Evolutionary conservation across 176 grass and related monocot species (phyloP), one percentile per base, ranked within the genome.

Genomic region (Hsuehochloa calcarea): DNA sequence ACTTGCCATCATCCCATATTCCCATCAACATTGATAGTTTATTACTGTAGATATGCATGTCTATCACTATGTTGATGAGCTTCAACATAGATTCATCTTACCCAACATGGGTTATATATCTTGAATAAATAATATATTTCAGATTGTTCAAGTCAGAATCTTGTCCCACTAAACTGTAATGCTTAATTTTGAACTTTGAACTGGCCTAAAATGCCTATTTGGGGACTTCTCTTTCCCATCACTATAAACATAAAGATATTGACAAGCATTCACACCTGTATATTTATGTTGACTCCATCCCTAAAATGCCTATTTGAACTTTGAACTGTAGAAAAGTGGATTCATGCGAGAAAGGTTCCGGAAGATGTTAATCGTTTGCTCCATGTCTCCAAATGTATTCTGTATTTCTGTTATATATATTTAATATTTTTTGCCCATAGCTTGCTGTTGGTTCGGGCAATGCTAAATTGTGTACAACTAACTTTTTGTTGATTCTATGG

Each of bases 61-160:
- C 40, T 77, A 12, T 45, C 44, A 45, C 44, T 45, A 55, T 45
- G 75, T 72, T 11, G 12, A 16, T 50, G 14, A 50, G 26, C 54
- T 22, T 78, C 45, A 34, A 79, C 37, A 44, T 55, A 61, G 20
- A 55, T 69, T 77, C 44, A 20, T 76, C 41, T 79, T 63, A 65
- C 50, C 31, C 45, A 49, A 38, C 51, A 49, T 65, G 11, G 27
- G 27, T 84, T 83, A 43, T 23, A 41, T 55, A 50, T 56, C 20
- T 55, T 79, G 45, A 70, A 27, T 73, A 71, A 40, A 45, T 29
- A 45, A 22, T 55, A 80, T 79, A 74, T 72, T 84, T 63, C 19
- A 79, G 9, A 73, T 88, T 84, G 15, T 59, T 85, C 27, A 61
- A 13, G 59, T 27, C 4, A 62, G 59, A 62, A 62, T 26, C 23